phyloP scores from a whole-genome alignment of 345 rosid species.

The Arabidopsis suecica region DNA sequence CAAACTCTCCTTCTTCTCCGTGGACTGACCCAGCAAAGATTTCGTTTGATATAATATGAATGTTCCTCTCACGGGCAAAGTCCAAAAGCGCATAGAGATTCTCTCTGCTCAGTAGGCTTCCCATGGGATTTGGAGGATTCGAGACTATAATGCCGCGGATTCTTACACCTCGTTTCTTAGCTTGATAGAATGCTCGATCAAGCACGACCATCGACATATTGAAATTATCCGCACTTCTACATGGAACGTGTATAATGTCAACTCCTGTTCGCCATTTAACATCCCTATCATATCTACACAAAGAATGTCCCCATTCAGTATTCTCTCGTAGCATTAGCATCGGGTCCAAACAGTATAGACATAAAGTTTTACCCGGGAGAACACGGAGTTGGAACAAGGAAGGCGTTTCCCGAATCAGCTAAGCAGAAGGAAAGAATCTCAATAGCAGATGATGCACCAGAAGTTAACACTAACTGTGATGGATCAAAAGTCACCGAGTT shows the following conservation, averaged over 20 bases:
- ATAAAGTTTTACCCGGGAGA: constrained; percentile 62
- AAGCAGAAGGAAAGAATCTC: constrained; percentile 87
- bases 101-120: constrained; percentile 60
- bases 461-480: constrained; percentile 63
- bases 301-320: neutral
- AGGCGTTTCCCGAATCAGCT: constrained; percentile 94
- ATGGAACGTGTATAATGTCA: constrained; percentile 85
- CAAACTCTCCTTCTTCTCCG: constrained; percentile 58
- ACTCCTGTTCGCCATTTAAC: constrained; percentile 91
- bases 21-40: constrained; percentile 67
- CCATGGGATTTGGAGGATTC: constrained; percentile 82
- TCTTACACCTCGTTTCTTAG: constrained; percentile 84
- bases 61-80: constrained; percentile 89
- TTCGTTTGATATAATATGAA: constrained; percentile 82
- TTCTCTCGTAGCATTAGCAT: neutral
- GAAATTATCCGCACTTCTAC: constrained; percentile 84
- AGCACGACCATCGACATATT: constrained; percentile 67
- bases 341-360: neutral
- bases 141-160: constrained; percentile 81
- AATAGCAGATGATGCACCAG: constrained; percentile 76
- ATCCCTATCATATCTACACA: constrained; percentile 77
- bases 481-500: constrained; percentile 68
- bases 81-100: constrained; percentile 72
- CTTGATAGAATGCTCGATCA: constrained; percentile 83
- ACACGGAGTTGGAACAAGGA: constrained; percentile 90